Evolutionary conservation across 768 basidiomycete species (phyloP).

Genomic region (Boletus bicolor): DNA sequence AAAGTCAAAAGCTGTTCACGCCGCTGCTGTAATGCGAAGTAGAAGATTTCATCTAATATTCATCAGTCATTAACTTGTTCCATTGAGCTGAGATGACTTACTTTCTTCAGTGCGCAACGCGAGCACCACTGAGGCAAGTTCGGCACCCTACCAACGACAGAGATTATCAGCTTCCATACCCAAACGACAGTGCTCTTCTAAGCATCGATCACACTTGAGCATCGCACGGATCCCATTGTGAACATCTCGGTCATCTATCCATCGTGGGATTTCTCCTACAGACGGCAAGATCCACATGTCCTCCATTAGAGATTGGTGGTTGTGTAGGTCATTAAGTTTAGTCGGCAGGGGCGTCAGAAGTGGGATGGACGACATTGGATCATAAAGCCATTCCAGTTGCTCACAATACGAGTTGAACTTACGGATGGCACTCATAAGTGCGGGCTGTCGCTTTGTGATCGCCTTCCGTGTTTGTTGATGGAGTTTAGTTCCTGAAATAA

Average conservation of each 20-base stretch:
- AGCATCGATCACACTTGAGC: slow-evolving; percentile 27
- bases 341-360: slow-evolving; percentile 34
- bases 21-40: too few species aligned
- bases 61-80: too few species aligned
- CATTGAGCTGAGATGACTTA: too few species aligned
- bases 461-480: too few species aligned
- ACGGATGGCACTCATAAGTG: too few species aligned
- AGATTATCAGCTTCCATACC: slow-evolving; percentile 35
- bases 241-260: slow-evolving; percentile 34
- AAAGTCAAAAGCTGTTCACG: too few species aligned
- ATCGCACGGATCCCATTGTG: slow-evolving; percentile 32
- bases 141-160: slow-evolving; percentile 33
- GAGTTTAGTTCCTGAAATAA: slow-evolving; percentile 1
- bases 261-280: background rate
- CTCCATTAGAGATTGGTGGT: slow-evolving; percentile 30
- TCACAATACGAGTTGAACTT: too few species aligned
- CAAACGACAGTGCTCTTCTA: slow-evolving; percentile 28
- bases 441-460: too few species aligned
- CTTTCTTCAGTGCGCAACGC: too few species aligned
- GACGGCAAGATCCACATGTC: slow-evolving; percentile 22
- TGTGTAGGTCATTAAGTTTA: slow-evolving; percentile 18
- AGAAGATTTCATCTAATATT: too few species aligned
- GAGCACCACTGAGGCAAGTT: slow-evolving; percentile 27
- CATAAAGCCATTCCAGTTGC: too few species aligned
- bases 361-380: slow-evolving; percentile 28